These are phyloP conservation scores for Meyerozyma carpophila DNA, from an alignment of 1,139 yeast species.

Conservation along the genomic window DNA sequence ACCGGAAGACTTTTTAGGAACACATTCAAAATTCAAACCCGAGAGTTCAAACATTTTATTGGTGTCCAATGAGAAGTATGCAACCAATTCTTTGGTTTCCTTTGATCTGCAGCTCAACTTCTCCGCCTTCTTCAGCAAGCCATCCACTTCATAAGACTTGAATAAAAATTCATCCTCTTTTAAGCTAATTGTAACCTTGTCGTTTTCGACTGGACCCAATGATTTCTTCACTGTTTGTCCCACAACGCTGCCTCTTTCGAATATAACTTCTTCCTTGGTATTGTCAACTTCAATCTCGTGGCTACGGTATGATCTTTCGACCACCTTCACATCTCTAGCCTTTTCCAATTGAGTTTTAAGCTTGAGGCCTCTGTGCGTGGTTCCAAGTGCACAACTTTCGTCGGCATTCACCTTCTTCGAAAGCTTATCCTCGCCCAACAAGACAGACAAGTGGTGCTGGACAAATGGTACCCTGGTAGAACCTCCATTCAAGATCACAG, in stretches of 20 bases:
- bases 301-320: slow-evolving; percentile 48
- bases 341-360: slow-evolving; percentile 44
- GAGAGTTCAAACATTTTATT: slow-evolving; percentile 47
- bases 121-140: slow-evolving; percentile 29
- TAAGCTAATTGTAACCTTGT: slow-evolving; percentile 37
- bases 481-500: slow-evolving; percentile 87
- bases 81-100: slow-evolving; percentile 28
- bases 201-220: slow-evolving; percentile 24
- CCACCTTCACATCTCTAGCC: slow-evolving; percentile 54
- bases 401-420: slow-evolving; percentile 94
- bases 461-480: slow-evolving; percentile 87
- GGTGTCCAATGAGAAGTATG: slow-evolving; percentile 41
- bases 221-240: slow-evolving; percentile 23
- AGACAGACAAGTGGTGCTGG: slow-evolving; percentile 50
- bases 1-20: slow-evolving; percentile 12
- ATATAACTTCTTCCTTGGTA: slow-evolving; percentile 29
- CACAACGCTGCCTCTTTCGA: slow-evolving; percentile 36
- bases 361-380: slow-evolving; percentile 72
- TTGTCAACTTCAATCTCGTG: slow-evolving; percentile 35
- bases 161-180: slow-evolving; percentile 52
- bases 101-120: slow-evolving; percentile 41
- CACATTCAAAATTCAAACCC: slow-evolving; percentile 38
- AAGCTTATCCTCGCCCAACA: slow-evolving; percentile 57
- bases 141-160: slow-evolving; percentile 29
- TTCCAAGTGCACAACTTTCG: slow-evolving; percentile 89